These are phyloP conservation scores for Metarhizium brunneum DNA, from an alignment of 2,329 filamentous ascomycete genomes.

Conservation along the genomic window DNA sequence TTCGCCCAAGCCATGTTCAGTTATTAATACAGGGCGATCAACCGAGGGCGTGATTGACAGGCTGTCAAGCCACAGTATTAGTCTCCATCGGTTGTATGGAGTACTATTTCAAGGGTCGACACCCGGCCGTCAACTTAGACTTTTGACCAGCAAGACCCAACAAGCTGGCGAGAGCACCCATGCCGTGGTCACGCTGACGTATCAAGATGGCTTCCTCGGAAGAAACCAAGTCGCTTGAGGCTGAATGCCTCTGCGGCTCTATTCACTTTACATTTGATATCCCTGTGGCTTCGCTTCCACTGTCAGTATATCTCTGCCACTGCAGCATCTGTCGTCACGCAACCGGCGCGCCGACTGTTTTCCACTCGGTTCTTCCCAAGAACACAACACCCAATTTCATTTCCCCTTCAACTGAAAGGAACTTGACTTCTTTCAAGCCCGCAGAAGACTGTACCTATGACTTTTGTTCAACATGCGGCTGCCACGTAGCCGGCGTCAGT, in stretches of 20 bases:
- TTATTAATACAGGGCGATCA: no score
- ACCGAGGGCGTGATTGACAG: background rate
- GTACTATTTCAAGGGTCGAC: no score
- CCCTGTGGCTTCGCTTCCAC: slow-evolving; percentile 26
- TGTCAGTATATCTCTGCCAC: slow-evolving; percentile 34
- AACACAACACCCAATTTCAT: slow-evolving; percentile 28
- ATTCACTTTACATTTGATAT: slow-evolving; percentile 33
- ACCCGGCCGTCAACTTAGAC: no score
- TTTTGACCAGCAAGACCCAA: background rate
- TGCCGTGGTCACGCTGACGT: background rate
- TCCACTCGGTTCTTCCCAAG: slow-evolving; percentile 28
- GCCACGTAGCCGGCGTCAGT: slow-evolving; percentile 30
- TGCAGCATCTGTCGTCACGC: slow-evolving; percentile 35
- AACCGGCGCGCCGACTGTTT: slow-evolving; percentile 31
- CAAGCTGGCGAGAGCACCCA: background rate
- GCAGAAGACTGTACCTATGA: slow-evolving; percentile 23
- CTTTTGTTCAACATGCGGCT: slow-evolving; percentile 37
- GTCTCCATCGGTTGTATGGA: background rate
- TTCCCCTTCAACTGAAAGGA: slow-evolving; percentile 25
- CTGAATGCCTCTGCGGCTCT: slow-evolving; percentile 35
- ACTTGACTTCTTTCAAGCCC: slow-evolving; percentile 28
- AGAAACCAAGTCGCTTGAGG: slow-evolving; percentile 27
- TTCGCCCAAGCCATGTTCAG: no score
- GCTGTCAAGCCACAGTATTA: background rate
- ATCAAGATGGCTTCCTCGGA: slow-evolving; percentile 9